Percentiles rank a stretch among this genome's conserved stretches.
Evolutionary conservation across 169 alveolate genomes (phyloP).

Genomic region (Eimeria praecox): DNA sequence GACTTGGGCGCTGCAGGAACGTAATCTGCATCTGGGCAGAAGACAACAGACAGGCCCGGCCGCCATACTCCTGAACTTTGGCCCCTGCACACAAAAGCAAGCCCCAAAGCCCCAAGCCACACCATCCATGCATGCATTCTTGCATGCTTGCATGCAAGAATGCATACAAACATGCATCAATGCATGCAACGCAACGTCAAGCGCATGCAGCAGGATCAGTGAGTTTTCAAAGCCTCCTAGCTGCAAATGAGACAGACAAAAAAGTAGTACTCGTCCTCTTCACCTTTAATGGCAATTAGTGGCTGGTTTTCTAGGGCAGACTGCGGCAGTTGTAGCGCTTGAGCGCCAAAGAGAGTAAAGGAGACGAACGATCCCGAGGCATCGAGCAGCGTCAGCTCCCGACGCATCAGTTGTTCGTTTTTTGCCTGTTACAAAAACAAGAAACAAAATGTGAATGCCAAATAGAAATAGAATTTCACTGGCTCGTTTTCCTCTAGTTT

Average conservation of each 20-base stretch:
- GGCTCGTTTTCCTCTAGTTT: no score
- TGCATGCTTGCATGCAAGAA: not conserved
- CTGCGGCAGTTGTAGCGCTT: slow-evolving; percentile 12
- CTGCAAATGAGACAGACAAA: no score
- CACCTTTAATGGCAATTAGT: slow-evolving; percentile 63
- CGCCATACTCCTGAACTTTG: slow-evolving; percentile 17
- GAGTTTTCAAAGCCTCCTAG: no score
- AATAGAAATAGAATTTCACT: not conserved
- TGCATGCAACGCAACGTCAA: no score
- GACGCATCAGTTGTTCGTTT: slow-evolving; percentile 27
- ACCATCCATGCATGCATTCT: not conserved
- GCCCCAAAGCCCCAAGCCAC: not conserved
- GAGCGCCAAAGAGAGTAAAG: slow-evolving; percentile 63
- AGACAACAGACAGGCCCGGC: slow-evolving; percentile 19
- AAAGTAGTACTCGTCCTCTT: not conserved
- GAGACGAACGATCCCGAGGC: slow-evolving; percentile 12
- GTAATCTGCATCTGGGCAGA: slow-evolving; percentile 33
- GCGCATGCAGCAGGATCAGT: no score
- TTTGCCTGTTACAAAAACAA: no score
- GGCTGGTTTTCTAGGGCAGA: slow-evolving; percentile 36
- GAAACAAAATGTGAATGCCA: no score
- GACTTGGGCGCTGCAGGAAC: not conserved
- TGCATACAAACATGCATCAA: no score
- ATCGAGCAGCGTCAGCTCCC: slow-evolving; percentile 69
- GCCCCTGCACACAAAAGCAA: not conserved